Base-by-base conservation (phyloP, 2,329 filamentous ascomycete species). In the Fusarium paranaense region DNA sequence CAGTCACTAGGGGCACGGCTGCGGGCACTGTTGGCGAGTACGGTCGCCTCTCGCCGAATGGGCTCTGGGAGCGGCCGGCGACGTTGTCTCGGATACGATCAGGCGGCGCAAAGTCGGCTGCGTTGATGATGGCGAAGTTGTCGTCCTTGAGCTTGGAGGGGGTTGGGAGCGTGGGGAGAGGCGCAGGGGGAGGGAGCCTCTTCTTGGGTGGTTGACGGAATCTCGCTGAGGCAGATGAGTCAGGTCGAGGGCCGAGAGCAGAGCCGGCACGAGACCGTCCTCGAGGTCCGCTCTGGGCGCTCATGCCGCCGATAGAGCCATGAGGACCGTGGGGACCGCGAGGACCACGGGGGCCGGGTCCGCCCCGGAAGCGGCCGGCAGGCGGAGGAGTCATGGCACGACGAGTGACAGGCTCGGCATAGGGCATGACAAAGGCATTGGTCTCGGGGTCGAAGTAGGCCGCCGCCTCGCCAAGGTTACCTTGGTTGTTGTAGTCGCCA, bases 321-420 rank as follows among this genome's bases (percentile, higher is more conserved):
- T 87, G 83, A 62, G 80, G 82, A 10, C 85, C 85, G 42, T 83
- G 85, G 58, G 80, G 82, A 20, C 66, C 69, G n/a, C 63, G 64
- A 71, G 76, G 74, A 9, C 71, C 71, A 27, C 78, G 77, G 59
- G 80, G 78, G 16, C 77, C 78, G 8, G 76, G 76, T 20, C 80
- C 81, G 27, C 82, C 81, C 5, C 85, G 83, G 79, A 85, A 83
- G 56, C 87, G 83, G 56, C 86, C 86, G 59, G 86, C 86, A 2
- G 96, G 95, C 20, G 96, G 96, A 62, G 96, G 96, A 22, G 96
- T 98, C 96, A 98, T 98, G 62, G 96, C 96, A 79, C 96, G 94
- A 77, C 96, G 94, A 72, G 91, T 92, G 18, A 97, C 90, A 13
- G 94, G 95, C 82, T 98, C 91, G 13, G 95, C 94, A 77, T 93